A percentile compares a stretch with the other conserved stretches of the same genome.
Conservation (phyloP, 2,329 filamentous ascomycete species). For the Aspergillus sp. region DNA sequence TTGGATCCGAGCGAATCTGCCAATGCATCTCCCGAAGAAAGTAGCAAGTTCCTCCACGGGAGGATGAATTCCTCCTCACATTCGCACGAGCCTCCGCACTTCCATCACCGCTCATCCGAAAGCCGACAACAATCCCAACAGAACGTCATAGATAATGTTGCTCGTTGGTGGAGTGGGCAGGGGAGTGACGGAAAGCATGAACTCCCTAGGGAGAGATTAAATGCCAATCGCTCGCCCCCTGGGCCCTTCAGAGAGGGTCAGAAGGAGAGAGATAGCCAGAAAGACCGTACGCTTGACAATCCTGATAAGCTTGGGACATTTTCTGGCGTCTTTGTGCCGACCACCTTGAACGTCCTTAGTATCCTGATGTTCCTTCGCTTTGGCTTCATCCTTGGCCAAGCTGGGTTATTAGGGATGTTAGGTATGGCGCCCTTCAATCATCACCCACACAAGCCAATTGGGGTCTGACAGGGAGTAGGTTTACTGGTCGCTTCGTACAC, state of each 20-base stretch:
- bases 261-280: slow-evolving; percentile 34
- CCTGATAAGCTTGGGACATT: slow-evolving; percentile 71
- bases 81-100: slow-evolving; percentile 28
- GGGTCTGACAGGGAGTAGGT: slow-evolving; percentile 46
- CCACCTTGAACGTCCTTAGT: slow-evolving; percentile 84
- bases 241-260: slow-evolving; percentile 33
- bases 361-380: slow-evolving; percentile 93
- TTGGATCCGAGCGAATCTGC: slow-evolving; percentile 36
- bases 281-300: slow-evolving; percentile 28
- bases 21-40: slow-evolving; percentile 24
- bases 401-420: slow-evolving; percentile 77
- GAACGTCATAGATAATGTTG: slow-evolving; percentile 28
- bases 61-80: slow-evolving; percentile 23
- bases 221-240: slow-evolving; percentile 19
- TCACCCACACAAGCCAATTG: background rate
- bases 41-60: slow-evolving; percentile 27
- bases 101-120: slow-evolving; percentile 20
- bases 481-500: slow-evolving; percentile 75
- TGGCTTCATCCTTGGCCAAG: slow-evolving; percentile 78
- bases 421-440: slow-evolving; percentile 52
- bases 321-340: slow-evolving; percentile 81
- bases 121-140: slow-evolving; percentile 23
- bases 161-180: slow-evolving; percentile 27
- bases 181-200: slow-evolving; percentile 16
- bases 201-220: slow-evolving; percentile 9